Base-by-base conservation (phyloP, 75 land plant genomes). In the Adiantum capillusveneris region DNA sequence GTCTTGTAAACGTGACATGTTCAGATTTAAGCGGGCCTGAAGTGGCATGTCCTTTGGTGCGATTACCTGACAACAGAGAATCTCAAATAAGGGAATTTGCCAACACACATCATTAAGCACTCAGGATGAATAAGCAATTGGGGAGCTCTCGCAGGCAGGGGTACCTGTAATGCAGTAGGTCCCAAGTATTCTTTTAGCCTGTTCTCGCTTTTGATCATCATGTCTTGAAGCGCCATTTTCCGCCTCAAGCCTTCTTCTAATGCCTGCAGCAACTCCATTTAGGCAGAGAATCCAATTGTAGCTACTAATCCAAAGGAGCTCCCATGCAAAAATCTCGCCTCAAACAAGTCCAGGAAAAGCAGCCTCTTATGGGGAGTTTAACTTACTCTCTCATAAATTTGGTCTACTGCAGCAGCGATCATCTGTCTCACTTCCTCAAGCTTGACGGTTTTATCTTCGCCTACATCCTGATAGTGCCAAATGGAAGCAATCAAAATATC, bases 211-310 rank as follows among this genome's bases (percentile, higher is more conserved):
- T 59, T 62, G 16, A 31, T 36, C 13, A 66, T 29, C 18, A 59
- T 60, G 11, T 59, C 64, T 31, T 66, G 66, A 13, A 66, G 60
- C 1, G 69, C 69, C 63, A 59, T 66, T 25, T 62, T 66, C 25
- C 48, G 39, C 17, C 69, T 26, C 19, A 61, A 37, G 28, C 45
- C 44, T 58, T 66, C 69, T 43, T 66, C 69, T 65, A 66, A 41
- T 19, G 69, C 63, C 69, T 66, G 63, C 11, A n/a, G 20, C 11
- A 58, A 39, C n/a, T n/a, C n/a, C n/a, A n/a, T n/a, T n/a, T n/a
- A n/a, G n/a, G 18, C 53, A 11, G 11, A 17, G 11, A 51, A 11
- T 17, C 11, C 11, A 7, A 51, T 9, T 51, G 18, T 51, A 51
- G 19, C 18, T 11, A 19, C 9, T 24, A 17, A 51, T 11, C 7